These are phyloP conservation scores for Pythium coloratum DNA, from an alignment of 352 stramenopile genomes.

Conservation along the genomic window DNA sequence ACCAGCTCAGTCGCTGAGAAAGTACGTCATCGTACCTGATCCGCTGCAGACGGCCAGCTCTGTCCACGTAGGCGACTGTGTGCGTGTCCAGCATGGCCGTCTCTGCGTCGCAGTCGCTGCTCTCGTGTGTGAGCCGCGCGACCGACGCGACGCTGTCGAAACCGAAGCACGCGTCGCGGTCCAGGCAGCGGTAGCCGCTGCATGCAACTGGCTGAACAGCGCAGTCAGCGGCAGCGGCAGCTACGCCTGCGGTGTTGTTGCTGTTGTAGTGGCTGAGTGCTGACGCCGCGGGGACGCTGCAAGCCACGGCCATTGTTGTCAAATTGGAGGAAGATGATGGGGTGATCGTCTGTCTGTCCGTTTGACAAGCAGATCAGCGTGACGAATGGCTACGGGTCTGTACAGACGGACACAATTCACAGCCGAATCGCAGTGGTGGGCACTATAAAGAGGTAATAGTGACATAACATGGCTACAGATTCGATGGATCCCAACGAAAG, in stretches of 20 bases:
- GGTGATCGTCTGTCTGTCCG: not conserved
- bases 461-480: not conserved
- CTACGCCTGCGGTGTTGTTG: not conserved
- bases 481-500: too few relatives aligned
- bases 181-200: conserved; percentile 52
- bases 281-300: not conserved
- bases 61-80: conserved; percentile 43
- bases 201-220: conserved; percentile 14
- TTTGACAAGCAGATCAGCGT: conserved; percentile 1
- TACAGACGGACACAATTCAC: not conserved
- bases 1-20: not conserved
- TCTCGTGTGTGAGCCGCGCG: conserved; percentile 37
- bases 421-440: not conserved
- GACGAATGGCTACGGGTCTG: not conserved
- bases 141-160: conserved; percentile 46
- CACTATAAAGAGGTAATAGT: not conserved
- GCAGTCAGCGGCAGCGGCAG: not conserved
- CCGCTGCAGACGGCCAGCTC: conserved; percentile 33
- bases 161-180: conserved; percentile 59
- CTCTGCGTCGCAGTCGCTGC: conserved; percentile 35
- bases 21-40: conserved; percentile 29
- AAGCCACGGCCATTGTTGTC: not conserved
- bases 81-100: conserved; percentile 24
- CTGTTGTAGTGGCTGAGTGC: not conserved
- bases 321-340: not conserved